Evolutionary conservation across 2,329 filamentous ascomycete species (phyloP).

Genomic region (Diaporthe helianthi): DNA sequence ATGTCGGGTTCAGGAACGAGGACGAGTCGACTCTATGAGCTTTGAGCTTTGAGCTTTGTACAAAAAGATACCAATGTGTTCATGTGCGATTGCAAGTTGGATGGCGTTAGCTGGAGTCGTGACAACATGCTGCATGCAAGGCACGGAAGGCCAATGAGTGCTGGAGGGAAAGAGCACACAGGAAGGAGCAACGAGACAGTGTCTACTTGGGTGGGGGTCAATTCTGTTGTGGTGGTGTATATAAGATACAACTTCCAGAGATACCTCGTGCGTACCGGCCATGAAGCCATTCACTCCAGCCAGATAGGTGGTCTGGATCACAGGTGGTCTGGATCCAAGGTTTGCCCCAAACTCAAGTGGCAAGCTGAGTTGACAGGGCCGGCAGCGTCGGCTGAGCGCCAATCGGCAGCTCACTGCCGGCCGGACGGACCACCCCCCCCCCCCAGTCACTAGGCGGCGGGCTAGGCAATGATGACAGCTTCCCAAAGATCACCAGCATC

Average conservation of each 20-base stretch:
- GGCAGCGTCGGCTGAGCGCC: neutral
- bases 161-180: neutral
- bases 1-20: slow-evolving; percentile 64
- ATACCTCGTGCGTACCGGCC: slow-evolving; percentile 24
- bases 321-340: no score
- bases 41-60: slow-evolving; percentile 12
- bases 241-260: slow-evolving; percentile 25
- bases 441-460: slow-evolving; percentile 3
- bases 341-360: neutral
- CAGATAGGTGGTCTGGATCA: neutral
- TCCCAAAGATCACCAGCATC: neutral
- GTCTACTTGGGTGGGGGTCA: neutral
- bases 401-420: neutral
- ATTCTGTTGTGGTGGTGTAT: no score
- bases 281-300: neutral
- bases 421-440: slow-evolving; percentile 1
- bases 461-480: slow-evolving; percentile 17
- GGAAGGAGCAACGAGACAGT: neutral
- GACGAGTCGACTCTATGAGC: slow-evolving; percentile 51
- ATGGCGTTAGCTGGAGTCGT: slow-evolving; percentile 23
- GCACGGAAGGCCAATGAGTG: neutral
- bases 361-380: neutral
- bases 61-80: neutral
- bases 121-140: slow-evolving; percentile 5
- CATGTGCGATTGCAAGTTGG: slow-evolving; percentile 9